Evolutionary conservation across 148 eudicot species (phyloP), one percentile per base, ranked within the genome.

Genomic region (Rhododendron williamsianum): DNA sequence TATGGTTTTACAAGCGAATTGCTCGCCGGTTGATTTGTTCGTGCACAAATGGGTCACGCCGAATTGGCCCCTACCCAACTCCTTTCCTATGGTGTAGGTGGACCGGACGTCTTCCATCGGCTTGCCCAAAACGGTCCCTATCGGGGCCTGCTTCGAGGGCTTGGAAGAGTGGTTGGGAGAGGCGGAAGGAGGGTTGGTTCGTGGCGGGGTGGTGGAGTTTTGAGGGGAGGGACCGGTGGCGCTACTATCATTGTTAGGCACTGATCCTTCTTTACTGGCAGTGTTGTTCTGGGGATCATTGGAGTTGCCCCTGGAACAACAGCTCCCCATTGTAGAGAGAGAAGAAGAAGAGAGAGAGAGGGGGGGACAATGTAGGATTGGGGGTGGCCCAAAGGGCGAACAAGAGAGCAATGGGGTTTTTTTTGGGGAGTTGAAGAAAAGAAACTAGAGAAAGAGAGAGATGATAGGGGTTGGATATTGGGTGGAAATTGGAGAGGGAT

Each of bases 51-150:
- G 89, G 0, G 97, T 94, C 18, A 94, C 92, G 35, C 97, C 95
- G 78, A 94, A 94, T 69, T 94, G 97, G 10, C 97, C 97, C 71
- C 95, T 88, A 3, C 97, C 97, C 1, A 94, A 91, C 89, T 94
- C 97, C 76, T 94, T 94, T 3, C 97, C 95, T 23, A 94, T 90
- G 27, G 87, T 86, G 79, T 94, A 94, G 0, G 76, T 84, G 9
- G 86, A 2, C 15, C 87, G 82, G 11, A 94, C 90, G 38, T 94
- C 97, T 76, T 91, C 97, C 97, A 93, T 91, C 9, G 95, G 95
- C 2, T 92, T 90, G 13, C 93, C 94, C 76, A 94, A 84, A 19
- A 94, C 95, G 0, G 92, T 91, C 13, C 97, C 97, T 3, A 88
- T 85, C 0, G 87, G 90, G 58, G 87, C 83, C 0, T 86, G 82